Base-by-base conservation (phyloP, 768 basidiomycete species). In the Termitomyces sp. region DNA sequence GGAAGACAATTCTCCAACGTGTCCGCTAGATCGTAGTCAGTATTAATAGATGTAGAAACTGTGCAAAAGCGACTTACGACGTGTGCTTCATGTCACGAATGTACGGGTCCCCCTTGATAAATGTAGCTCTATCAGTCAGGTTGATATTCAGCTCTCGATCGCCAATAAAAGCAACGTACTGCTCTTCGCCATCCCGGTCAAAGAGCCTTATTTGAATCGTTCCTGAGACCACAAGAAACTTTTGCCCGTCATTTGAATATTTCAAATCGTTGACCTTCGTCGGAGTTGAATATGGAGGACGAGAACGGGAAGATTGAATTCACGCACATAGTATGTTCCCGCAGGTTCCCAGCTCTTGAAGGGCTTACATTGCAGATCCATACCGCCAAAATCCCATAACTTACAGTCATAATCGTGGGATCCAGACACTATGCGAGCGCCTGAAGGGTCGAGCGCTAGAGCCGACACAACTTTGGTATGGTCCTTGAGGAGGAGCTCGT, bases 41-140 rank as follows among this genome's bases (percentile, higher is more conserved):
- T 55, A 28, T 39, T 36, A n/a, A 65, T 54, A 2, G 4, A 40
- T 20, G 13, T 6, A 32, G 1, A 9, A 42, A 20, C n/a, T 33
- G 18, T 44, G 7, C 32, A 57, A 66, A 63, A 9, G 33, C 60
- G 22, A 79, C 94, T 66, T 68, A 96, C 96, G 90, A 83, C n/a
- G 97, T 99, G 71, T 98, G 90, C 75, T 94, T 94, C 92, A 99
- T 96, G 76, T 99, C 97, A 59, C 97, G 90, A 66, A 99, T 92
- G 73, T 98, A 99, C 62, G 92, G 93, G 76, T 99, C 97, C 38
- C 97, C 97, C 77, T 98, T 98, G 70, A 94, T 81, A 73, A 83
- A 90, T 61, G 88, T 88, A 64, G 87, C 86, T 75, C 91, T 90
- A 68, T 59, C 58, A 68, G 79, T 81, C 76, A 81, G 78, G 79